Percentiles rank a stretch among this genome's conserved stretches.
These are phyloP conservation scores for Rhodotorula babjevae DNA, from an alignment of 768 basidiomycete species.

Conservation along the genomic window DNA sequence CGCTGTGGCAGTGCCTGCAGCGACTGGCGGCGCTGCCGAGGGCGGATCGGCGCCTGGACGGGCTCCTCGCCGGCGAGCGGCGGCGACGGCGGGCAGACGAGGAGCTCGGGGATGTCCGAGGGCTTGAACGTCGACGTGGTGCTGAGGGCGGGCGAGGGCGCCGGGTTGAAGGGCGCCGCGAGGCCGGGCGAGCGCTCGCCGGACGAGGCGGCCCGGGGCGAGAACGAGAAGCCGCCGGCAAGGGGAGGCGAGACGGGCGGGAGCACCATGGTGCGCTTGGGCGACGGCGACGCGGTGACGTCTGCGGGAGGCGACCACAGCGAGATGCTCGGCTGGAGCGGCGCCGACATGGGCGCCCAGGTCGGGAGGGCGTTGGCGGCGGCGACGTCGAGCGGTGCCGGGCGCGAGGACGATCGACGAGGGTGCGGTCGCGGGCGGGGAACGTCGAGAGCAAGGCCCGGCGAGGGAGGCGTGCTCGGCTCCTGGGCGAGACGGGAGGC, in stretches of 20 bases:
- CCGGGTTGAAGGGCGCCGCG: conserved; percentile 17
- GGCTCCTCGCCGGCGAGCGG: conserved; percentile 6
- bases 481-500: not conserved
- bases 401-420: conserved; percentile 30
- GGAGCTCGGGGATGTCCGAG: conserved; percentile 33
- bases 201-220: too few species aligned
- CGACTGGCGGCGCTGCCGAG: not conserved
- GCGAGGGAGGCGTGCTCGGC: not conserved
- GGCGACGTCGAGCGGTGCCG: conserved; percentile 24
- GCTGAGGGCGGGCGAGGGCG: conserved; percentile 15
- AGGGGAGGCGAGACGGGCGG: conserved; percentile 7
- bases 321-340: not conserved
- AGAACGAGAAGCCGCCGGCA: not conserved
- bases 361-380: conserved; percentile 24
- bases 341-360: conserved; percentile 2
- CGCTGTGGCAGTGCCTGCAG: not conserved
- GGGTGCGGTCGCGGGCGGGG: conserved; percentile 12
- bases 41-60: not conserved
- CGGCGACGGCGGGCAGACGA: conserved; percentile 33
- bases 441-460: not conserved
- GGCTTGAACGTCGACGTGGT: conserved; percentile 29
- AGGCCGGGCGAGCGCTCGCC: not conserved
- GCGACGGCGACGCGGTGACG: not conserved
- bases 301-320: not conserved
- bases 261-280: not conserved